Conservation (phyloP, 495 filamentous ascomycete species). For the Tuber aestivum region DNA sequence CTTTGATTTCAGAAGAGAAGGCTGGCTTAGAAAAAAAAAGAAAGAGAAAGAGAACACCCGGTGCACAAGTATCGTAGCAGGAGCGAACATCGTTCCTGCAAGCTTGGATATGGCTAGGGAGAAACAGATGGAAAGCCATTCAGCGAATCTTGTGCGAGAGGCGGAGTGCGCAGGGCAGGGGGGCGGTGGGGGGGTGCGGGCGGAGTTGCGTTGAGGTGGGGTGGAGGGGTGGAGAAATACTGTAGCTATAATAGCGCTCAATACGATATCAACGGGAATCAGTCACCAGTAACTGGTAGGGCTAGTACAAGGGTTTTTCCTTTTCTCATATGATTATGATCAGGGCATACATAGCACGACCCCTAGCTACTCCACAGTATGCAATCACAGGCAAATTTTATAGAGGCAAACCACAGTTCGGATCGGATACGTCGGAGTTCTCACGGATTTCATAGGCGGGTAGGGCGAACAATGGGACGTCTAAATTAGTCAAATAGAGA, state of each 20-base stretch:
- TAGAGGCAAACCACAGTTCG: background rate
- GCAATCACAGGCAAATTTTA: background rate
- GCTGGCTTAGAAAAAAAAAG: background rate
- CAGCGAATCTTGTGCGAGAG: background rate
- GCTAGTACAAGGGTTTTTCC: background rate
- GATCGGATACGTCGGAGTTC: background rate
- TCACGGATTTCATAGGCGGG: background rate
- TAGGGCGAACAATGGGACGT: background rate
- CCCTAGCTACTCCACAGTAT: background rate
- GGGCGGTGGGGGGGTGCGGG: background rate
- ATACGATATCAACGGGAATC: background rate
- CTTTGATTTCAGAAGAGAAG: background rate
- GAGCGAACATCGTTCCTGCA: background rate
- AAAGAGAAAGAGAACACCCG: no score
- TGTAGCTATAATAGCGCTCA: background rate
- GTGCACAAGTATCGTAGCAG: background rate
- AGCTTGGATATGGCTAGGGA: background rate
- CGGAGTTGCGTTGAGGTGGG: background rate
- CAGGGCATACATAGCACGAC: background rate
- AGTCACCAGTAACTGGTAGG: background rate
- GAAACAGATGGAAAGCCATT: background rate
- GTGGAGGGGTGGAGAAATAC: background rate
- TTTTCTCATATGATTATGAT: no score
- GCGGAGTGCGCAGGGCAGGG: background rate
- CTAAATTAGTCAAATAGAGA: slow-evolving; percentile 1